Percentiles rank a stretch among this genome's conserved stretches.
Evolutionary conservation across 352 stramenopile species (phyloP).

Genomic region (Phytophthora aleatoria): DNA sequence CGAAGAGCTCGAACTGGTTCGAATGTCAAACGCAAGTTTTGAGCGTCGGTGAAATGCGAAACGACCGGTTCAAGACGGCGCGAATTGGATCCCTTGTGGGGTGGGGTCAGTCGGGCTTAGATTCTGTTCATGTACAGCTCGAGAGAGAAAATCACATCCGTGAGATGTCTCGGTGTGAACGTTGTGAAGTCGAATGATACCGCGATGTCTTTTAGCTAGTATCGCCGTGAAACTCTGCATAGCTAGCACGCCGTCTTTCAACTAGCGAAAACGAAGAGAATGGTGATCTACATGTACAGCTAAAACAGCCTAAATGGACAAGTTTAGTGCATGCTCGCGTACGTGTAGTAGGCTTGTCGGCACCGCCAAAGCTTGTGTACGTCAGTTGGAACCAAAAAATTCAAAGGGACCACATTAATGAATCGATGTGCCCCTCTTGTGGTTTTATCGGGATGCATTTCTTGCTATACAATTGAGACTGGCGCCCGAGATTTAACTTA

Average conservation of each 20-base stretch:
- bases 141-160: too few relatives aligned
- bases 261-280: conserved; percentile 1
- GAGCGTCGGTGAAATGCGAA: neutral
- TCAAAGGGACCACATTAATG: too few relatives aligned
- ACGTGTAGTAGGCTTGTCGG: too few relatives aligned
- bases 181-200: too few relatives aligned
- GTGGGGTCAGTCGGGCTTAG: neutral
- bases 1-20: neutral
- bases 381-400: too few relatives aligned
- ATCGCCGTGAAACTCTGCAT: neutral
- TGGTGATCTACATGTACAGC: neutral
- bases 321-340: too few relatives aligned
- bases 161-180: neutral
- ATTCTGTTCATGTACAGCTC: too few relatives aligned
- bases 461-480: too few relatives aligned
- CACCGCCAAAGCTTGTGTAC: too few relatives aligned
- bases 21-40: neutral
- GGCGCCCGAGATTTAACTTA: too few relatives aligned
- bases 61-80: neutral
- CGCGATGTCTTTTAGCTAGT: neutral
- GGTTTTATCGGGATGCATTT: too few relatives aligned
- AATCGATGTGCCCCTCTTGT: too few relatives aligned
- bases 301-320: neutral
- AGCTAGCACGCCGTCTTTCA: neutral
- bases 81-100: neutral